phyloP scores from a whole-genome alignment of 441 rosid species.

The Euphorbia corollata region DNA sequence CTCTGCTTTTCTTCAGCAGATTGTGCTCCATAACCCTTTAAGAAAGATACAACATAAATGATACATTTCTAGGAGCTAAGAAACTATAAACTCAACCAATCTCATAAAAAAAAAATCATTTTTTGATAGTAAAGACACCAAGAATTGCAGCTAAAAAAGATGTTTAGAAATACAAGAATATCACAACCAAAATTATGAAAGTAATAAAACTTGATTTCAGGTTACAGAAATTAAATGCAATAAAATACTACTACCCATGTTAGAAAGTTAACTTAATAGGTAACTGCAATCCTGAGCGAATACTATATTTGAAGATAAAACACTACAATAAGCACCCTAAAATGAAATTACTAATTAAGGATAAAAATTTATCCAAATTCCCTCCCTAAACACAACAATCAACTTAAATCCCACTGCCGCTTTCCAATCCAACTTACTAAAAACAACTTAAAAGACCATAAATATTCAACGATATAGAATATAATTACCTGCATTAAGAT shows the following conservation, averaged over 20 bases:
- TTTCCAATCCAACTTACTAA: background rate
- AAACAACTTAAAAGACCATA: background rate
- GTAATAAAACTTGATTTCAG: background rate
- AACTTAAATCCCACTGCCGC: background rate
- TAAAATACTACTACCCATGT: background rate
- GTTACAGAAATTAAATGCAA: background rate
- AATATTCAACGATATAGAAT: background rate
- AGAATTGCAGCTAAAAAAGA: background rate
- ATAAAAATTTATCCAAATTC: background rate
- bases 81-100: conserved; percentile 14
- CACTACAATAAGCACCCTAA: background rate
- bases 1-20: conserved; percentile 98
- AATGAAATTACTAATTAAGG: background rate
- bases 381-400: background rate
- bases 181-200: conserved; percentile 7
- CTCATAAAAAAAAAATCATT: conserved; percentile 9
- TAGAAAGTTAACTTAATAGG: background rate
- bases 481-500: conserved; percentile 70
- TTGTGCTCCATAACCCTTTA: conserved; percentile 90
- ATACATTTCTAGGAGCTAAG: conserved; percentile 12
- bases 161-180: background rate
- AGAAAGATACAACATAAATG: conserved; percentile 17
- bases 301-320: background rate
- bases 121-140: background rate
- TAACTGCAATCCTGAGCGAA: background rate